Percentiles rank a stretch among this genome's conserved stretches.
phyloP scores from a whole-genome alignment of 1,284 basidiomycete genomes.

The Boletus coffeatus region DNA sequence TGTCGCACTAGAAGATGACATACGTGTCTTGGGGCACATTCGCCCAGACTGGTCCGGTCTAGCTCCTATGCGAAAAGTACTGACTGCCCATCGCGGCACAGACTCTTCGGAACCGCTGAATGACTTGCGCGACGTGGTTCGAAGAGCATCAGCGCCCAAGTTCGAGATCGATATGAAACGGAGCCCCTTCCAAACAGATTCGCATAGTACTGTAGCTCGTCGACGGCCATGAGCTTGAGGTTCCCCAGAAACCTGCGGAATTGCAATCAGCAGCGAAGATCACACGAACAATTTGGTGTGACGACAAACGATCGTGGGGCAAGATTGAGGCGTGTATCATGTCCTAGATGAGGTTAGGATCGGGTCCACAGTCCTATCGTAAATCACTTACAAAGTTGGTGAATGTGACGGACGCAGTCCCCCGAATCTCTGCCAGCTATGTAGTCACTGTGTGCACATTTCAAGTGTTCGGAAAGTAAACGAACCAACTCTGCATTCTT shows the following conservation, averaged over 20 bases:
- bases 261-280: slow-evolving; percentile 3
- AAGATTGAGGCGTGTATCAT: slow-evolving; percentile 85
- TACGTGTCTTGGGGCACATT: slow-evolving; percentile 41
- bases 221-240: slow-evolving; percentile 77
- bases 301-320: slow-evolving; percentile 60
- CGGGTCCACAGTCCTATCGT: neutral
- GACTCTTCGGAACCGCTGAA: slow-evolving; percentile 72
- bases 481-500: slow-evolving; percentile 53
- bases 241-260: slow-evolving; percentile 60
- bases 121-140: slow-evolving; percentile 78
- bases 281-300: neutral
- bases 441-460: neutral
- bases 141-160: slow-evolving; percentile 5
- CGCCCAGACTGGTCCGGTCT: neutral
- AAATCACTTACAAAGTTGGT: slow-evolving; percentile 61
- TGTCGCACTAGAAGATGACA: slow-evolving; percentile 76
- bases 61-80: slow-evolving; percentile 22
- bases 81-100: slow-evolving; percentile 83
- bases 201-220: slow-evolving; percentile 81
- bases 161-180: neutral
- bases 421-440: slow-evolving; percentile 48
- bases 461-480: neutral
- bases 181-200: slow-evolving; percentile 65
- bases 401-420: slow-evolving; percentile 64
- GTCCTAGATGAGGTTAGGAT: slow-evolving; percentile 47